phyloP scores from a whole-genome alignment of 257 asterid genomes.

The Solanum etuberosum region DNA sequence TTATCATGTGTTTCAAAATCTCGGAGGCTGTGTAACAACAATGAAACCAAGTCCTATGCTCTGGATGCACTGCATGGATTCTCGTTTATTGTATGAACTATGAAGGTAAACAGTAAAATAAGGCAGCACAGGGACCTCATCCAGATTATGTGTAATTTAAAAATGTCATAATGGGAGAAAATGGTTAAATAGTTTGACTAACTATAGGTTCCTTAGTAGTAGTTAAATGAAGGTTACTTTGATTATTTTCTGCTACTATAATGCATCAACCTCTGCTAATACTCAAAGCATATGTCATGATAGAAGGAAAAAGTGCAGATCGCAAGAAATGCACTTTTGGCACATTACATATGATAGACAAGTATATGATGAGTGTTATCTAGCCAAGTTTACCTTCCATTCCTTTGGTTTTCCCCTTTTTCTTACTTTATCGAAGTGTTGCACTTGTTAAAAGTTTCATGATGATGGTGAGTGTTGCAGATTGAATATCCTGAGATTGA shows the following conservation, averaged over 20 bases:
- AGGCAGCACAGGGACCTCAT: background rate
- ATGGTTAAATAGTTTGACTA: background rate
- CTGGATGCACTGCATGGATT: background rate
- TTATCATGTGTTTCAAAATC: background rate
- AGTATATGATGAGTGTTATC: background rate
- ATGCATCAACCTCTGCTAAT: background rate
- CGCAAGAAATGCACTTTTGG: background rate
- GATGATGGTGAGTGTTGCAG: constrained; percentile 24
- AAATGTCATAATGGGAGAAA: background rate
- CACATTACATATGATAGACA: background rate
- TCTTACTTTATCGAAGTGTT: background rate
- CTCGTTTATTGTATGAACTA: background rate
- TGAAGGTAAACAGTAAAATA: background rate
- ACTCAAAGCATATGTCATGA: background rate
- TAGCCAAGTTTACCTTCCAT: background rate
- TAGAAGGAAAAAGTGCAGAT: background rate
- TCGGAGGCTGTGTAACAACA: background rate
- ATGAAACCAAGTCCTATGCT: background rate
- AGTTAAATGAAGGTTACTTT: background rate
- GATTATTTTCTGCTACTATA: background rate
- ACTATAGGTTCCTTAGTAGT: background rate
- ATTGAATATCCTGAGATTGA: constrained; percentile 99
- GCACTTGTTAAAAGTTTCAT: background rate
- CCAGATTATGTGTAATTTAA: background rate
- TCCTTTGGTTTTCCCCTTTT: background rate